Conservation (phyloP, 352 stramenopile genomes). For the Phytophthora capsici region DNA sequence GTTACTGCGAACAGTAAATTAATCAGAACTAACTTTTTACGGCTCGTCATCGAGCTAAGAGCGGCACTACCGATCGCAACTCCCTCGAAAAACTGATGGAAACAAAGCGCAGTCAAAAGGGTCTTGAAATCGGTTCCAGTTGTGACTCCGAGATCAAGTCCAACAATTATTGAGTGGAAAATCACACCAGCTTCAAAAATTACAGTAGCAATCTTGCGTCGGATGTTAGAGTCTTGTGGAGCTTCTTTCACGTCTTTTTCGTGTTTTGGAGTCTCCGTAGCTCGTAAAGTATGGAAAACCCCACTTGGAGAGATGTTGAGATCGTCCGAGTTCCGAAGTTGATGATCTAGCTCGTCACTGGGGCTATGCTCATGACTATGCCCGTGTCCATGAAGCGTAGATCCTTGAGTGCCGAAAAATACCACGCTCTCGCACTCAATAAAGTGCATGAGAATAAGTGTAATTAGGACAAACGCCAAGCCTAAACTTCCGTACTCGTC, state of each 20-base stretch:
- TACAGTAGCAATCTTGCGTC: slow-evolving; percentile 47
- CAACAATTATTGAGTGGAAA: slow-evolving; percentile 77
- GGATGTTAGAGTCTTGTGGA: slow-evolving; percentile 6
- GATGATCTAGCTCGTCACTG: slow-evolving; percentile 13
- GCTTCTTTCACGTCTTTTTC: background rate
- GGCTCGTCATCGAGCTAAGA: slow-evolving; percentile 37
- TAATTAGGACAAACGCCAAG: slow-evolving; percentile 60
- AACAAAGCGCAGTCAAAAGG: slow-evolving; percentile 65
- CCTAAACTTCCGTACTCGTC: slow-evolving; percentile 56
- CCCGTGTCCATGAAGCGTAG: slow-evolving; percentile 35
- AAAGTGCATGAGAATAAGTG: slow-evolving; percentile 62
- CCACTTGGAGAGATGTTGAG: background rate
- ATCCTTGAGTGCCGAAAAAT: slow-evolving; percentile 45
- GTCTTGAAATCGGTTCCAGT: slow-evolving; percentile 53
- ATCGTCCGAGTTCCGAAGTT: background rate
- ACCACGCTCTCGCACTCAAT: slow-evolving; percentile 69
- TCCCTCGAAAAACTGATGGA: slow-evolving; percentile 82
- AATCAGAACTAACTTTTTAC: slow-evolving; percentile 48
- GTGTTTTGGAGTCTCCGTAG: background rate
- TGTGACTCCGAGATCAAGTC: slow-evolving; percentile 65
- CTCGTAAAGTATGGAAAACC: background rate
- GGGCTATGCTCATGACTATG: background rate
- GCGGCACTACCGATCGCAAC: slow-evolving; percentile 57
- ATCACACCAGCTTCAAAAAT: slow-evolving; percentile 70
- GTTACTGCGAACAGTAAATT: slow-evolving; percentile 60